Evolutionary conservation across 163 green algal genomes (phyloP).

Genomic region (Scenedesmus sp.): DNA sequence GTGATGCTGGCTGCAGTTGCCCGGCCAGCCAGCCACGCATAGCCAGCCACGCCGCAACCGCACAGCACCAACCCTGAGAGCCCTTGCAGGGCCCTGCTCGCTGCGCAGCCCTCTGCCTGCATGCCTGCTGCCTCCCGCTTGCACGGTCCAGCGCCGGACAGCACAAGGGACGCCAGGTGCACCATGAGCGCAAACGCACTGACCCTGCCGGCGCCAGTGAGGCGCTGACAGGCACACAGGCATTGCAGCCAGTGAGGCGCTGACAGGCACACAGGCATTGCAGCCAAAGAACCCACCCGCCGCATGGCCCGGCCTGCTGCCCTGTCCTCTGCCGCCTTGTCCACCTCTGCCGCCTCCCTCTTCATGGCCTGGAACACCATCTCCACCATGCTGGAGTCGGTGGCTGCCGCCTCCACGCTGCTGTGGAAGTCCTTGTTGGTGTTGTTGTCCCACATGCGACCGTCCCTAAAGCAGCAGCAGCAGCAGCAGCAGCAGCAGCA

Average conservation of each 20-base stretch:
- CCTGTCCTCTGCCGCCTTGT: slow-evolving; percentile 63
- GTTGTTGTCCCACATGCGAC: slow-evolving; percentile 90
- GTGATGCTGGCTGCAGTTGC: too few relatives aligned
- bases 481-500: neutral
- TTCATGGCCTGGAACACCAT: slow-evolving; percentile 65
- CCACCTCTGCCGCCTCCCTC: slow-evolving; percentile 50
- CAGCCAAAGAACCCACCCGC: neutral
- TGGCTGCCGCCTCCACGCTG: slow-evolving; percentile 56
- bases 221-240: neutral
- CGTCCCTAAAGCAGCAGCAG: slow-evolving; percentile 39
- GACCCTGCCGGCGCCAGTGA: too few relatives aligned
- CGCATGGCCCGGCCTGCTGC: slow-evolving; percentile 59
- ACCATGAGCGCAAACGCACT: too few relatives aligned
- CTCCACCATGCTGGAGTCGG: slow-evolving; percentile 57
- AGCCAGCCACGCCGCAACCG: too few relatives aligned
- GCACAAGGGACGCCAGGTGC: too few relatives aligned
- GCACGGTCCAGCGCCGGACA: too few relatives aligned
- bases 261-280: neutral
- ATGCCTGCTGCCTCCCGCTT: too few relatives aligned
- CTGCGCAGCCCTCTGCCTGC: slow-evolving; percentile 61
- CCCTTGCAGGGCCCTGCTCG: slow-evolving; percentile 56
- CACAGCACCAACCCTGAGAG: too few relatives aligned
- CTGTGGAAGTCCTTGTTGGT: slow-evolving; percentile 82
- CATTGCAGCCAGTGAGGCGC: too few relatives aligned
- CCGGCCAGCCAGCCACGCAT: slow-evolving; percentile 39